Evolutionary conservation across 176 grass and related monocot genomes (phyloP).

Genomic region (Musa troglodytarum): DNA sequence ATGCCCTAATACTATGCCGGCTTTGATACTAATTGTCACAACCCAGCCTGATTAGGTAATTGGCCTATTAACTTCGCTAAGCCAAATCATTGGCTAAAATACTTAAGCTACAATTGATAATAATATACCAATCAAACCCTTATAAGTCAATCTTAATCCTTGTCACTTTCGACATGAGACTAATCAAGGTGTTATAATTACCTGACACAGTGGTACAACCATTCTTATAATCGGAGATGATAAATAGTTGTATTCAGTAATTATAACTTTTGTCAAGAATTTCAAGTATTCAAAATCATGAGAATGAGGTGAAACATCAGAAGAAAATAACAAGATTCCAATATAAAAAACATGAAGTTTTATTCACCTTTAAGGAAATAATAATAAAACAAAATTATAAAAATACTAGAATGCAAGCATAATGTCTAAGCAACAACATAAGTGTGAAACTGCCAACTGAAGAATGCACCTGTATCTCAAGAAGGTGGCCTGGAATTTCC

Average conservation of each 20-base stretch:
- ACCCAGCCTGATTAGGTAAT: too few species aligned
- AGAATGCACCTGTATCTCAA: slow-evolving; percentile 62
- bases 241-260: neutral
- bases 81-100: too few species aligned
- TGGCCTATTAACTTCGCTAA: too few species aligned
- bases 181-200: neutral
- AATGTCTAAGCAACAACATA: neutral
- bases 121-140: too few species aligned
- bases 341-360: too few species aligned
- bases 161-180: too few species aligned
- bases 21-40: too few species aligned
- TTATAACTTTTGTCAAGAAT: neutral
- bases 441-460: slow-evolving; percentile 10
- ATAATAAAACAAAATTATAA: neutral
- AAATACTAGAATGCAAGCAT: neutral
- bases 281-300: neutral
- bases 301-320: neutral
- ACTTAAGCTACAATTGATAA: too few species aligned
- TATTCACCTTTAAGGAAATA: too few species aligned
- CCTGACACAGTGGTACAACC: neutral
- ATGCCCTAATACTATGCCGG: too few species aligned
- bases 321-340: neutral
- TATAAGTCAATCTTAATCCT: too few species aligned
- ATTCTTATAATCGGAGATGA: neutral
- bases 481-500: slow-evolving; percentile 75